A percentile compares a stretch with the other conserved stretches of the same genome.
Conservation (phyloP, 306 rosid species). For the Cicer pinnatifidum region DNA sequence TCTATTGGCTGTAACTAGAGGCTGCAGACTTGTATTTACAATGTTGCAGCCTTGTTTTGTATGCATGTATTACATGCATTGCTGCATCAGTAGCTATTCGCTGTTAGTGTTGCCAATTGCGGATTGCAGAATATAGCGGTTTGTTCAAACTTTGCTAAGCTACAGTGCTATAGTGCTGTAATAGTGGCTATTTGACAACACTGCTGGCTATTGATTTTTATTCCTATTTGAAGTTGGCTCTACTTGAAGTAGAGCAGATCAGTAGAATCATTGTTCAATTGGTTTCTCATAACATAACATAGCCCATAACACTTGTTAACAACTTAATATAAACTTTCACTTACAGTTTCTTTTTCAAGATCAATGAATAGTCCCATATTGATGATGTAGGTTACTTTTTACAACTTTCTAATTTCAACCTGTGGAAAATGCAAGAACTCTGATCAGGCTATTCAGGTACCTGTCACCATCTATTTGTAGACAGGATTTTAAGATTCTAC, state of each 20-base stretch:
- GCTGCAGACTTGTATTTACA: constrained; percentile 28
- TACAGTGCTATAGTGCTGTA: too few relatives aligned
- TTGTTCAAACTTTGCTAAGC: too few relatives aligned
- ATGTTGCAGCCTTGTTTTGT: constrained; percentile 17
- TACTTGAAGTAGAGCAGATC: constrained; percentile 18
- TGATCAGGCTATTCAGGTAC: constrained; percentile 82
- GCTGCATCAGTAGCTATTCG: constrained; percentile 9
- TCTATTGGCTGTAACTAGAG: constrained; percentile 34
- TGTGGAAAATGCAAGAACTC: constrained; percentile 88
- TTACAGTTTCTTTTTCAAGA: constrained; percentile 11
- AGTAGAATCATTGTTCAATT: constrained; percentile 23
- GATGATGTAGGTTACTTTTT: constrained; percentile 66
- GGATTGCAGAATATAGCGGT: too few relatives aligned
- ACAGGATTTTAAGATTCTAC: constrained; percentile 7
- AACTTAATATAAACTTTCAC: constrained; percentile 5
- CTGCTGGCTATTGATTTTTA: not conserved
- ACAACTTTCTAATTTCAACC: constrained; percentile 74
- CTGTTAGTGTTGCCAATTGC: not conserved
- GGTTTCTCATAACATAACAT: constrained; percentile 20
- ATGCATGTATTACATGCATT: constrained; percentile 15
- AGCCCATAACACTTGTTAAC: not conserved
- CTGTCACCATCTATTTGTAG: constrained; percentile 11
- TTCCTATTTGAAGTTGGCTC: constrained; percentile 11
- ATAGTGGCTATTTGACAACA: too few relatives aligned
- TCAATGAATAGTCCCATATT: constrained; percentile 39